phyloP scores from a whole-genome alignment of 805 yeast genomes.

The Kregervanrija fluxuum region DNA sequence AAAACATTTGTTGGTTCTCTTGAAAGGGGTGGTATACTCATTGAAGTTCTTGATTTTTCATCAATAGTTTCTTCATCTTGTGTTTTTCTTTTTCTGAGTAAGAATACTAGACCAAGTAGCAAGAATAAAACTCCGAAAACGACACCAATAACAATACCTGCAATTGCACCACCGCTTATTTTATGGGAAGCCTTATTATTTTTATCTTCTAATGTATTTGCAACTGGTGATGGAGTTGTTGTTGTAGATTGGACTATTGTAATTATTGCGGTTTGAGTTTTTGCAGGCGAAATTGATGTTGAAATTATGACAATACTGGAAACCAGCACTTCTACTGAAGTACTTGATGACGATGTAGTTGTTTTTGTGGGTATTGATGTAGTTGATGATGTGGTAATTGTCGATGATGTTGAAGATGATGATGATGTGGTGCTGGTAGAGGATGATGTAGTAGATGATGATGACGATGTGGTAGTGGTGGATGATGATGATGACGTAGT shows the following conservation, averaged over 20 bases:
- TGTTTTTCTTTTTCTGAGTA: slow-evolving; percentile 18
- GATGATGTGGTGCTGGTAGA: slow-evolving; percentile 9
- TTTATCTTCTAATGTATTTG: slow-evolving; percentile 6
- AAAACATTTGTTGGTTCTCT: too few relatives aligned
- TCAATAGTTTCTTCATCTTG: slow-evolving; percentile 15
- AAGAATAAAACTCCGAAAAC: slow-evolving; percentile 20
- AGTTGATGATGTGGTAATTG: slow-evolving; percentile 9
- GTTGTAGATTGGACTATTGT: slow-evolving; percentile 21
- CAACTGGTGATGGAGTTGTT: slow-evolving; percentile 10
- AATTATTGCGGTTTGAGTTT: slow-evolving; percentile 16
- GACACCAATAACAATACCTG: slow-evolving; percentile 29
- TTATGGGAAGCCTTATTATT: slow-evolving; percentile 2
- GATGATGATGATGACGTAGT: slow-evolving; percentile 14
- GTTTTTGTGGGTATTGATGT: slow-evolving; percentile 6
- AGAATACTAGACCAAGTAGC: slow-evolving; percentile 11
- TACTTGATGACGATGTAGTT: slow-evolving; percentile 5
- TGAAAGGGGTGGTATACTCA: too few relatives aligned
- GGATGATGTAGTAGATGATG: slow-evolving; percentile 12
- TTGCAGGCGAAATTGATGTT: slow-evolving; percentile 18
- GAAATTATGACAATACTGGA: slow-evolving; percentile 7
- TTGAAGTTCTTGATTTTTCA: slow-evolving; percentile 7
- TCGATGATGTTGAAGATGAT: slow-evolving; percentile 9
- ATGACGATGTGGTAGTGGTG: slow-evolving; percentile 8
- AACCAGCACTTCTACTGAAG: slow-evolving; percentile 6
- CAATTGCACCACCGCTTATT: slow-evolving; percentile 27